phyloP scores from a whole-genome alignment of 495 filamentous ascomycete genomes.

The Aspergillus baeticus region DNA sequence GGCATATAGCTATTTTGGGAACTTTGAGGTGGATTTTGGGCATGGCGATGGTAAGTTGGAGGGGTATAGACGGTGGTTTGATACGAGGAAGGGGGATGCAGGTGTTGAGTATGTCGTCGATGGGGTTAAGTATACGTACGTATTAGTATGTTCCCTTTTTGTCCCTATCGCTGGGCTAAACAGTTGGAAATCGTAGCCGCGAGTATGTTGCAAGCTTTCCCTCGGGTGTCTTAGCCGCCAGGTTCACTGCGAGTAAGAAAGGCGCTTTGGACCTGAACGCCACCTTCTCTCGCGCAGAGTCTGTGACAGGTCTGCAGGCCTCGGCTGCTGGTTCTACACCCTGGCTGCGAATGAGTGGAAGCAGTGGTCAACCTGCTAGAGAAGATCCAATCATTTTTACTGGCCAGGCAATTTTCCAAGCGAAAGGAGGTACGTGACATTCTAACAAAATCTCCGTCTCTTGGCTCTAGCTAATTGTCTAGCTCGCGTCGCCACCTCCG shows the following conservation, averaged over 20 bases:
- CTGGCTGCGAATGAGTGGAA: background rate
- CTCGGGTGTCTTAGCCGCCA: conserved; percentile 33
- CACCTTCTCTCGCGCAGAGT: background rate
- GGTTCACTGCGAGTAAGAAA: conserved; percentile 25
- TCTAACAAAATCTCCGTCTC: background rate
- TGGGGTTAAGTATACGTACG: conserved; percentile 33
- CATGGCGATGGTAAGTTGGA: conserved; percentile 15
- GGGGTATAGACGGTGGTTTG: conserved; percentile 35
- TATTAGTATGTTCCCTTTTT: too few relatives aligned
- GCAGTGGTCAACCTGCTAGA: background rate
- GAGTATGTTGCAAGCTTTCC: conserved; percentile 31
- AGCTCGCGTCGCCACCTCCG: background rate
- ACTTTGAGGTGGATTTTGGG: conserved; percentile 38
- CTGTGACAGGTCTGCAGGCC: background rate
- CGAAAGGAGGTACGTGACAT: background rate
- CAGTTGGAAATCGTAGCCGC: too few relatives aligned
- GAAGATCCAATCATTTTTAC: conserved; percentile 6
- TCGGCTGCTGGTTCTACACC: background rate
- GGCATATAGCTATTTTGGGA: conserved; percentile 37
- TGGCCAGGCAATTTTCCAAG: conserved; percentile 2
- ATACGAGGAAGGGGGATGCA: conserved; percentile 31
- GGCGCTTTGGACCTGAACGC: conserved; percentile 7
- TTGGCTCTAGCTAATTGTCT: background rate
- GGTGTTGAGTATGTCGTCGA: conserved; percentile 27
- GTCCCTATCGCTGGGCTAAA: too few relatives aligned